These are phyloP conservation scores for Blastocystis sp. DNA, from an alignment of 352 stramenopile genomes.

Conservation along the genomic window DNA sequence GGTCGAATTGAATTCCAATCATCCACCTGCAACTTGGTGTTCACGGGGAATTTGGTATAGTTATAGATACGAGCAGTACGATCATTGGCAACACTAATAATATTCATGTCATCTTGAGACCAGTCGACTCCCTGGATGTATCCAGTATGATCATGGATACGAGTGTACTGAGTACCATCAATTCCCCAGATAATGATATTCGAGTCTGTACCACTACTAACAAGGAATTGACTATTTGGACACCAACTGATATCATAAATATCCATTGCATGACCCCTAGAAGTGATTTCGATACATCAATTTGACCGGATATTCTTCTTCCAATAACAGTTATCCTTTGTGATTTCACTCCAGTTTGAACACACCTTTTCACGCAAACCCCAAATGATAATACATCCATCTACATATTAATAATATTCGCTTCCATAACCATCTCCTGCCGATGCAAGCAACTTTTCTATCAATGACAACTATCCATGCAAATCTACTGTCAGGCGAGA, in stretches of 20 bases:
- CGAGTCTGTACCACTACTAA: constrained; percentile 44
- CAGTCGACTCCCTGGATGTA: constrained; percentile 56
- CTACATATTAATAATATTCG: not conserved
- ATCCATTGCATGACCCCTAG: constrained; percentile 47
- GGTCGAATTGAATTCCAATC: not conserved
- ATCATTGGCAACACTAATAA: constrained; percentile 50
- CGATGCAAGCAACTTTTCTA: constrained; percentile 35
- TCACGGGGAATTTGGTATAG: not conserved
- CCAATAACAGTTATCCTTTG: constrained; percentile 54
- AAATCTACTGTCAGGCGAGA: constrained; percentile 13
- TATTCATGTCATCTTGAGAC: constrained; percentile 6
- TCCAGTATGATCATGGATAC: constrained; percentile 39
- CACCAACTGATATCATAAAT: constrained; percentile 56
- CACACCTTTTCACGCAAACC: constrained; percentile 8
- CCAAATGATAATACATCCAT: constrained; percentile 55
- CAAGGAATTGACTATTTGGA: constrained; percentile 41
- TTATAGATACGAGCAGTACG: constrained; percentile 33
- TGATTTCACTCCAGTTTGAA: constrained; percentile 32
- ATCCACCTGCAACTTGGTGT: not conserved
- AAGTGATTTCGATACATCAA: not conserved
- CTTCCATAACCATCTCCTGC: not conserved
- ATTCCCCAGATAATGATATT: constrained; percentile 54
- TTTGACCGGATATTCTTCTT: constrained; percentile 43
- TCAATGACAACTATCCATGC: not conserved
- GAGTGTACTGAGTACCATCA: constrained; percentile 28